Conservation (phyloP, 352 stramenopile species). For the Elongisporangium prolatum region DNA sequence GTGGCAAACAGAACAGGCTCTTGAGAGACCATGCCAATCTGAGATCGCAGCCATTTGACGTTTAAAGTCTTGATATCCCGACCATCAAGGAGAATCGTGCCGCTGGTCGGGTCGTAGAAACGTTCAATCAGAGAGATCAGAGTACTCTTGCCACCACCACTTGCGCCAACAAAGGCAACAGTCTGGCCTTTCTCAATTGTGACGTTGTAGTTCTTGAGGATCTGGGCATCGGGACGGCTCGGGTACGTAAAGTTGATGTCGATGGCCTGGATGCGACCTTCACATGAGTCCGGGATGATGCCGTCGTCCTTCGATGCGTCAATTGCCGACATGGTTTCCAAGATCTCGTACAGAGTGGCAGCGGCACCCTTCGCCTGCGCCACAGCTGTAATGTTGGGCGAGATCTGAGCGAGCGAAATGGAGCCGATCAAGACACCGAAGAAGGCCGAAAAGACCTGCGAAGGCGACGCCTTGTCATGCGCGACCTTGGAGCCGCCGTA, state of each 20-base stretch:
- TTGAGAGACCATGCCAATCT: constrained; percentile 78
- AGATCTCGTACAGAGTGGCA: constrained; percentile 24
- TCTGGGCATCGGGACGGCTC: constrained; percentile 27
- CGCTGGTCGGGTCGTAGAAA: constrained; percentile 86
- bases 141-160: constrained; percentile 30
- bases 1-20: constrained; percentile 88
- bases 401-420: constrained; percentile 37
- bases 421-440: constrained; percentile 50
- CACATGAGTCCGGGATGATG: constrained; percentile 16
- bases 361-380: constrained; percentile 37
- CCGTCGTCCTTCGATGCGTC: constrained; percentile 22
- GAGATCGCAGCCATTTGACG: constrained; percentile 56
- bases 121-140: constrained; percentile 63
- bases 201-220: constrained; percentile 28
- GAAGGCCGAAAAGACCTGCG: constrained; percentile 43
- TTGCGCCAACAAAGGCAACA: constrained; percentile 23
- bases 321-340: constrained; percentile 31
- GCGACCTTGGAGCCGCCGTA: constrained; percentile 41
- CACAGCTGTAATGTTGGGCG: constrained; percentile 44
- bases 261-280: constrained; percentile 35
- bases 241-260: constrained; percentile 73
- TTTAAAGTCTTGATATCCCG: constrained; percentile 73
- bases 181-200: constrained; percentile 26
- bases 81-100: constrained; percentile 78
- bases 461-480: constrained; percentile 19